phyloP scores from a whole-genome alignment of 2,329 filamentous ascomycete species.

The Atkinsonella texensis region DNA sequence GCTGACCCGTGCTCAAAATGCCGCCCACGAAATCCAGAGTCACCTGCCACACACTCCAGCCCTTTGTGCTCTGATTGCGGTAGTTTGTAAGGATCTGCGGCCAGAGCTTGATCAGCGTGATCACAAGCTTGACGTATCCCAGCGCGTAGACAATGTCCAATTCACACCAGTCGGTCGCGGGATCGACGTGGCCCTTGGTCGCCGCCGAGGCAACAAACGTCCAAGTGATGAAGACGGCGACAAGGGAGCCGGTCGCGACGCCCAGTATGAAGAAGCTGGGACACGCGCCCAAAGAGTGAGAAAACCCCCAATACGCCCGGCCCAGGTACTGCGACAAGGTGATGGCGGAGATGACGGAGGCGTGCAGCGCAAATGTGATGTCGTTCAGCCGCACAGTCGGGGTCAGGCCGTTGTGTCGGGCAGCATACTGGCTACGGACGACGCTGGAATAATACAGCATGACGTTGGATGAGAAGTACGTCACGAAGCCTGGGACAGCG shows the following conservation, averaged over 20 bases:
- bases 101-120: conserved; percentile 86
- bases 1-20: conserved; percentile 67
- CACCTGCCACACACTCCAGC: conserved; percentile 80
- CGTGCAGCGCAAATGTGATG: conserved; percentile 76
- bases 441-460: conserved; percentile 68
- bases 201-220: conserved; percentile 30
- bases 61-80: conserved; percentile 69
- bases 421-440: conserved; percentile 73
- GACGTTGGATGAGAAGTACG: conserved; percentile 64
- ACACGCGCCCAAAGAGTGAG: conserved; percentile 42
- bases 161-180: conserved; percentile 42
- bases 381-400: conserved; percentile 88
- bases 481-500: conserved; percentile 45
- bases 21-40: conserved; percentile 75
- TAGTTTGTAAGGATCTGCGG: conserved; percentile 79
- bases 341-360: conserved; percentile 57
- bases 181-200: conserved; percentile 20
- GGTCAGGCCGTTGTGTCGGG: conserved; percentile 59
- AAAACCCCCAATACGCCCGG: conserved; percentile 63
- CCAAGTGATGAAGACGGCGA: conserved; percentile 42
- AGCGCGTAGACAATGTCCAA: conserved; percentile 56
- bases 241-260: conserved; percentile 56
- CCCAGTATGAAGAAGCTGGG: conserved; percentile 51
- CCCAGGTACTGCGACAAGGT: conserved; percentile 74
- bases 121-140: conserved; percentile 78